Base-by-base conservation (phyloP, 257 asterid species). In the Echites panduratus region DNA sequence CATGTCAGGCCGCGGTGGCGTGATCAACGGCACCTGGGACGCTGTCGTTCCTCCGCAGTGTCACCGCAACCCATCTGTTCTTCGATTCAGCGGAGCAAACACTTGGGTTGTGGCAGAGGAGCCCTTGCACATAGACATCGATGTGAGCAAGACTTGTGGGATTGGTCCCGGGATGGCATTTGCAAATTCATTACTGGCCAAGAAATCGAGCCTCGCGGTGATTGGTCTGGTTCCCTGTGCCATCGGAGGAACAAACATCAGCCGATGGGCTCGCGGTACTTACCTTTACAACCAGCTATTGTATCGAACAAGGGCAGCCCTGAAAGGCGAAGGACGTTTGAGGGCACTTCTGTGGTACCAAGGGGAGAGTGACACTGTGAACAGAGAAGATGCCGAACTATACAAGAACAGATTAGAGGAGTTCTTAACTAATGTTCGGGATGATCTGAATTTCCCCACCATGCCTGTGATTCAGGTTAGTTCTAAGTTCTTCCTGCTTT, bases 1-100 rank as follows among this genome's bases (percentile, higher is more conserved):
- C 80, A 93, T 93, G 98, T 69, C 98, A 1, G 98, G 98, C 40
- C 86, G 97, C 5, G 98, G 96, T 0, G 97, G 95, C 4, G 89
- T 85, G 2, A 40, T 49, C 2, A 71, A 73, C 7, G 71, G 12
- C 76, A 72, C 80, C 0, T 93, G 98, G 98, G 89, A 93, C n/a
- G 84, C 85, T 1, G 4, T 78, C 3, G 74, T 90, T n/a, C 97
- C 97, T 0, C 80, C 77, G 0, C 78, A 87, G 32, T 85, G 89
- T 83, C 56, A 8, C 2, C 50, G 84, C 19, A 79, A 82, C 35
- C 77, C 84, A 1, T 75, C 66, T 35, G 53, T 79, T 57, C 73
- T 70, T 56, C 76, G 81, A 13, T 66, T 84, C 1, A 71, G 27
- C 2, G 79, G 68, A 22, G 57, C 16, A 2, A 76, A 74, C 12